phyloP scores from a whole-genome alignment of 306 rosid genomes.

The Sicyos baderoa region DNA sequence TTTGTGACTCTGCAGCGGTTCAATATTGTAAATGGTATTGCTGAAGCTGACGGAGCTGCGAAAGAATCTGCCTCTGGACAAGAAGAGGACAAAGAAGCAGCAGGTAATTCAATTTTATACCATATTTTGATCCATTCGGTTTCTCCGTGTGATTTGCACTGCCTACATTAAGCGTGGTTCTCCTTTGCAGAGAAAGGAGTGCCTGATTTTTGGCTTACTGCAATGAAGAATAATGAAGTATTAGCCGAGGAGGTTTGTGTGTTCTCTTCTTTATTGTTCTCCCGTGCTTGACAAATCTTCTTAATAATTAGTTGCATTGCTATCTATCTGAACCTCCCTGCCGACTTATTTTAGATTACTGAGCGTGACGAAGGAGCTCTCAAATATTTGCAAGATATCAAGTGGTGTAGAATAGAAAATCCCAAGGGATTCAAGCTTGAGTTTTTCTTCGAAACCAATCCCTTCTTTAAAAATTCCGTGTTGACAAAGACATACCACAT shows the following conservation, averaged over 20 bases:
- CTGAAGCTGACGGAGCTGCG: conserved; percentile 52
- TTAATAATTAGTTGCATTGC: background rate
- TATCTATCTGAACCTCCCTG: background rate
- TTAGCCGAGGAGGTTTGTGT: conserved; percentile 73
- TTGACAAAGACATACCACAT: conserved; percentile 80
- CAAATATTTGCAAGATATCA: conserved; percentile 64
- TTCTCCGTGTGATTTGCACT: background rate
- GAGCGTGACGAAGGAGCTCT: conserved; percentile 95
- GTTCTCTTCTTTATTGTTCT: background rate
- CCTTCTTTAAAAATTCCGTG: conserved; percentile 60
- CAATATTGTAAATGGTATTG: conserved; percentile 65
- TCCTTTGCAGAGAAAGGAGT: conserved; percentile 63
- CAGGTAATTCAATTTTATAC: conserved; percentile 31
- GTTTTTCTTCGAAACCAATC: conserved; percentile 73
- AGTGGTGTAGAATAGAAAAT: conserved; percentile 68
- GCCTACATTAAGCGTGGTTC: background rate
- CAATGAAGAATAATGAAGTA: conserved; percentile 82
- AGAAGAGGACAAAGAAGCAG: conserved; percentile 37
- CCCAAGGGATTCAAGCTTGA: conserved; percentile 89
- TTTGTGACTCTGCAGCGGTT: conserved; percentile 39
- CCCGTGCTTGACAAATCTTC: too few species aligned
- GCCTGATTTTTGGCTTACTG: conserved; percentile 80
- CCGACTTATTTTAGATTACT: conserved; percentile 35
- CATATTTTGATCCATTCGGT: background rate
- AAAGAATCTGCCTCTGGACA: conserved; percentile 32